These are phyloP conservation scores for Podospora bellae-mahoneyi DNA, from an alignment of 495 filamentous ascomycete species.

Conservation along the genomic window DNA sequence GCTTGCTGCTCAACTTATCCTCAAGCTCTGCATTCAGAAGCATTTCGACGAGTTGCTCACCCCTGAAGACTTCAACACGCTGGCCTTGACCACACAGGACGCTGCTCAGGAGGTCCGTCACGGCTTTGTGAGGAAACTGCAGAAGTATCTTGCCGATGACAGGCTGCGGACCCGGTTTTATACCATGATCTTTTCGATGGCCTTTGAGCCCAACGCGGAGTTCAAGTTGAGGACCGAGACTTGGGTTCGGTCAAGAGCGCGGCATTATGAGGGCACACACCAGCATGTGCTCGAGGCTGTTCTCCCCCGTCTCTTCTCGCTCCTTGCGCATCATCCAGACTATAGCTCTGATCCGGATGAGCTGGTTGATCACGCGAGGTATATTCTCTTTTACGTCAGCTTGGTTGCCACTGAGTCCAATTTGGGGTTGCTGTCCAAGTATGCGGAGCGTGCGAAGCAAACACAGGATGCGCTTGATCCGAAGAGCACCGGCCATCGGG, in stretches of 20 bases:
- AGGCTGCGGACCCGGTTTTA: slow-evolving; percentile 77
- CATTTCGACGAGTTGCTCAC: slow-evolving; percentile 73
- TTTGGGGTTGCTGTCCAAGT: slow-evolving; percentile 82
- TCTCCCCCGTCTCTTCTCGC: slow-evolving; percentile 79
- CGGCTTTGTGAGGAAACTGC: slow-evolving; percentile 75
- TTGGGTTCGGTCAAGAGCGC: slow-evolving; percentile 80
- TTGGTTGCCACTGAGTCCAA: slow-evolving; percentile 82
- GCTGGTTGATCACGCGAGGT: slow-evolving; percentile 73
- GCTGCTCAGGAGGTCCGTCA: slow-evolving; percentile 65
- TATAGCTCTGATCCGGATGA: slow-evolving; percentile 67
- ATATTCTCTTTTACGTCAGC: slow-evolving; percentile 83
- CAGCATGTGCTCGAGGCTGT: slow-evolving; percentile 72
- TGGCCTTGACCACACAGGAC: slow-evolving; percentile 79
- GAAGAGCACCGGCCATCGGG: slow-evolving; percentile 68
- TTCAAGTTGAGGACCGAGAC: slow-evolving; percentile 72
- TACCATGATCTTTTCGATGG: slow-evolving; percentile 80
- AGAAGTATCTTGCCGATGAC: slow-evolving; percentile 72
- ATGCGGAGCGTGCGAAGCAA: slow-evolving; percentile 90
- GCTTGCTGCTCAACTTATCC: slow-evolving; percentile 71
- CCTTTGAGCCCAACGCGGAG: slow-evolving; percentile 72
- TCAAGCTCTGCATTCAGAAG: slow-evolving; percentile 76
- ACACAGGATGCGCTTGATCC: slow-evolving; percentile 71
- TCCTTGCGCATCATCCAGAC: slow-evolving; percentile 94
- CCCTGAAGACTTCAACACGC: slow-evolving; percentile 69
- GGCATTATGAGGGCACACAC: slow-evolving; percentile 49